Evolutionary conservation across 331 rosid species (phyloP).

Genomic region (Acacia concinna): DNA sequence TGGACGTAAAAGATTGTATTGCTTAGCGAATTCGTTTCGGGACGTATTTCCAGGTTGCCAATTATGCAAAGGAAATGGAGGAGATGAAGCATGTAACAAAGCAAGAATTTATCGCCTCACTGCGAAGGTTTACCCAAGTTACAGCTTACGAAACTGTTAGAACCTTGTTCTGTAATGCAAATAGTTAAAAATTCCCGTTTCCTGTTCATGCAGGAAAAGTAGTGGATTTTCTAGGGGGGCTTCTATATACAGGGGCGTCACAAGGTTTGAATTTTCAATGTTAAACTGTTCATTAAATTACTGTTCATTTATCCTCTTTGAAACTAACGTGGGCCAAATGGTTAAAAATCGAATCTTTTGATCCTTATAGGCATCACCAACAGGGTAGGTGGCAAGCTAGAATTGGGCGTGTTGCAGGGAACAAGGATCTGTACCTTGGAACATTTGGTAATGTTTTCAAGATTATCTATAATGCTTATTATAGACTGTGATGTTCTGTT

Average conservation of each 20-base stretch:
- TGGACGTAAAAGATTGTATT: constrained; percentile 30
- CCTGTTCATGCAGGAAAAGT: constrained; percentile 66
- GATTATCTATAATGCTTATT: neutral
- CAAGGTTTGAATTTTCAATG: constrained; percentile 55
- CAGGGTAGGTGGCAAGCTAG: constrained; percentile 98
- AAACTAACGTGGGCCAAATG: neutral
- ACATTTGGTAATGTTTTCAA: constrained; percentile 52
- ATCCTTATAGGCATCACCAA: constrained; percentile 73
- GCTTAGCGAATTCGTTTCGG: neutral
- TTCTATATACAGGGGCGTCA: constrained; percentile 90
- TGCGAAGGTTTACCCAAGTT: constrained; percentile 62
- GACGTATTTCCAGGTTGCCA: constrained; percentile 61
- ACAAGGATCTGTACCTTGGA: constrained; percentile 89
- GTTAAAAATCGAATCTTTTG: neutral
- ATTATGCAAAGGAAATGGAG: constrained; percentile 73
- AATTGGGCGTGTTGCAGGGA: constrained; percentile 93
- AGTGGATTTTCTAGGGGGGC: constrained; percentile 98
- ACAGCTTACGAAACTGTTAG: neutral
- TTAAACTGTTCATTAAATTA: neutral
- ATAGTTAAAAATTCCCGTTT: neutral
- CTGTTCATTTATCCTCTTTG: neutral
- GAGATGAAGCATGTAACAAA: constrained; percentile 86
- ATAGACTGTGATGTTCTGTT: neutral
- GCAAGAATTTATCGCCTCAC: constrained; percentile 95
- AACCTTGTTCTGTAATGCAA: neutral